Conservation (phyloP, 2,329 filamentous ascomycete species). For the Sporothrix brasiliensis region DNA sequence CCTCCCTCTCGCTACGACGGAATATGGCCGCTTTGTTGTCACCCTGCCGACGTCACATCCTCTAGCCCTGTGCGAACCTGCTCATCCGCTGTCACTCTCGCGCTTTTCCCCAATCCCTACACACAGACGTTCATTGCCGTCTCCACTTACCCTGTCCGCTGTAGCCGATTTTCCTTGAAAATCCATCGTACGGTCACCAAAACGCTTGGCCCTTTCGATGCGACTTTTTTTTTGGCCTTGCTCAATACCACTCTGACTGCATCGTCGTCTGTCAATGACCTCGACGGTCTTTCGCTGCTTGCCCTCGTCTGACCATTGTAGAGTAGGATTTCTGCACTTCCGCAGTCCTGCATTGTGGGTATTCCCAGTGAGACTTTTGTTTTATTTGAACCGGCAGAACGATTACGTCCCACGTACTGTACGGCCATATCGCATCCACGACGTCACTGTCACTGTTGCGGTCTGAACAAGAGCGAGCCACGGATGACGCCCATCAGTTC, state of each 20-base stretch:
- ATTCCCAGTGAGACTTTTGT: neutral
- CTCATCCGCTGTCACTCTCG: neutral
- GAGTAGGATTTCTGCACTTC: neutral
- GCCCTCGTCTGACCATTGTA: neutral
- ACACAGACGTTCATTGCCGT: no score
- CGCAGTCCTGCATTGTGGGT: neutral
- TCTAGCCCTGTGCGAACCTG: constrained; percentile 1
- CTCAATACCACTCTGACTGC: neutral
- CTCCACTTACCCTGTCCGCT: neutral
- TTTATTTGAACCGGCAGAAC: neutral
- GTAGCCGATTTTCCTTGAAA: neutral
- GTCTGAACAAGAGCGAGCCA: neutral
- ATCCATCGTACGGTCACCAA: neutral
- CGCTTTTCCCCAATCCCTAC: no score
- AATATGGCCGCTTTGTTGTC: neutral
- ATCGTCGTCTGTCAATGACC: neutral
- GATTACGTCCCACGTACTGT: neutral
- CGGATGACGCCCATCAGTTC: no score
- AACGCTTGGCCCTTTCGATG: neutral
- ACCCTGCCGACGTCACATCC: constrained; percentile 25
- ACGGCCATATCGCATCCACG: neutral
- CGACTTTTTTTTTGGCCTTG: neutral
- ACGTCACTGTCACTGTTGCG: no score
- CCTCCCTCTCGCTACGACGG: neutral
- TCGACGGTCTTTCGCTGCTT: no score